phyloP scores from a whole-genome alignment of 2,329 filamentous ascomycete species.

The Eutypa lata region DNA sequence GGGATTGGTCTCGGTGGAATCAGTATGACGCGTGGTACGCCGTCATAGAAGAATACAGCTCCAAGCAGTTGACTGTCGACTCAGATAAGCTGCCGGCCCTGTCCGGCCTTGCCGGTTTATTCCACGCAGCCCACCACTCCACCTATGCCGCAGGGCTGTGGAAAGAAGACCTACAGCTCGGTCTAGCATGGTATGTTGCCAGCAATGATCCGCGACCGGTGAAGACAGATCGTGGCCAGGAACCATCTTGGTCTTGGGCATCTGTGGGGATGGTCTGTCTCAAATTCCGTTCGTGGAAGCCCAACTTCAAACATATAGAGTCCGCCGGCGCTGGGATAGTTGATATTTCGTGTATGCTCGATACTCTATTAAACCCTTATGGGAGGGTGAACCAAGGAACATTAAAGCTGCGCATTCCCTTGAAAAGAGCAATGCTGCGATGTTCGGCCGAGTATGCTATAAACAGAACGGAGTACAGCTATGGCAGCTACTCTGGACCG shows the following conservation, averaged over 20 bases:
- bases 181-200: slow-evolving; percentile 18
- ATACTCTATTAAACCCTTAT: background rate
- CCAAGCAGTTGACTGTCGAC: slow-evolving; percentile 8
- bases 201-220: slow-evolving; percentile 13
- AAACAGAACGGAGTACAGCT: slow-evolving; percentile 6
- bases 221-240: background rate
- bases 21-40: slow-evolving; percentile 12
- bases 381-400: background rate
- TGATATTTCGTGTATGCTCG: background rate
- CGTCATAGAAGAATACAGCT: slow-evolving; percentile 15
- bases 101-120: slow-evolving; percentile 11
- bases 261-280: slow-evolving; percentile 13
- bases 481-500: slow-evolving; percentile 1
- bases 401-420: slow-evolving; percentile 3
- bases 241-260: slow-evolving; percentile 20
- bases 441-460: slow-evolving; percentile 3
- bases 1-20: background rate
- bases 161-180: slow-evolving; percentile 13
- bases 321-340: slow-evolving; percentile 4
- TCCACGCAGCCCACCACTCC: slow-evolving; percentile 4
- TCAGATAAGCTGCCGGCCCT: slow-evolving; percentile 14
- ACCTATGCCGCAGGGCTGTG: slow-evolving; percentile 18
- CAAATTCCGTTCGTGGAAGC: slow-evolving; percentile 4
- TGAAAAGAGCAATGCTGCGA: slow-evolving; percentile 1
- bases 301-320: background rate